Evolutionary conservation across 192 early-diverging fungal genomes (phyloP).

Genomic region (Globomyces pollinis-pini): DNA sequence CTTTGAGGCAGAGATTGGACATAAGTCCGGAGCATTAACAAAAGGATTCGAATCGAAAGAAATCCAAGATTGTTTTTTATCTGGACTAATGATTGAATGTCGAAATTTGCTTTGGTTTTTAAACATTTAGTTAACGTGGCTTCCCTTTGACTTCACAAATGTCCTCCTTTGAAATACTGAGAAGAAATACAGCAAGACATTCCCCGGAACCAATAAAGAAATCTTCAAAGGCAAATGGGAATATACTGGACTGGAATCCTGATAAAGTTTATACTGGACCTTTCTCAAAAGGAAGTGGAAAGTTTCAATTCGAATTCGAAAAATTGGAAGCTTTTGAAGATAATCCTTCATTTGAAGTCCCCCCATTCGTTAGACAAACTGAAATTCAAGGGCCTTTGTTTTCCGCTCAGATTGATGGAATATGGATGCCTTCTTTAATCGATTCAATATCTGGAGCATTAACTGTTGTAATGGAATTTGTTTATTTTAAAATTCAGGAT

Average conservation of each 20-base stretch:
- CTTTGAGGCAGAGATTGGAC: background rate
- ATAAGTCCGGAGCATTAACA: background rate
- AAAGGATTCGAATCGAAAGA: too few species aligned
- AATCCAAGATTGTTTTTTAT: too few species aligned
- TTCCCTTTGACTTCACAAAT: background rate
- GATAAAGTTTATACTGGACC: background rate
- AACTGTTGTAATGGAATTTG: constrained; percentile 15
- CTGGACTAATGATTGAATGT: too few species aligned
- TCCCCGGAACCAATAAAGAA: background rate
- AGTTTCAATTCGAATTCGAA: background rate
- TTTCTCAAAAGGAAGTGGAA: background rate
- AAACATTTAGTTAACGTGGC: too few species aligned
- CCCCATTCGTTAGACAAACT: background rate
- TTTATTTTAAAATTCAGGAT: constrained; percentile 23
- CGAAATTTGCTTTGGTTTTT: too few species aligned
- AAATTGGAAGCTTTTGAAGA: constrained; percentile 5
- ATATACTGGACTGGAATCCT: background rate
- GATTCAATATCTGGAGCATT: constrained; percentile 35
- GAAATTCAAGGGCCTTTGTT: background rate
- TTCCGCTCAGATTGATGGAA: background rate
- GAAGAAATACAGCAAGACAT: background rate
- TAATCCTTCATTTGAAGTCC: background rate
- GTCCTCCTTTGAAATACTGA: too few species aligned
- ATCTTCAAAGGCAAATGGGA: background rate
- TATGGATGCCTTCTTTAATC: constrained; percentile 29